Base-by-base conservation (phyloP, 495 filamentous ascomycete species). In the Penicillium maclennaniae region DNA sequence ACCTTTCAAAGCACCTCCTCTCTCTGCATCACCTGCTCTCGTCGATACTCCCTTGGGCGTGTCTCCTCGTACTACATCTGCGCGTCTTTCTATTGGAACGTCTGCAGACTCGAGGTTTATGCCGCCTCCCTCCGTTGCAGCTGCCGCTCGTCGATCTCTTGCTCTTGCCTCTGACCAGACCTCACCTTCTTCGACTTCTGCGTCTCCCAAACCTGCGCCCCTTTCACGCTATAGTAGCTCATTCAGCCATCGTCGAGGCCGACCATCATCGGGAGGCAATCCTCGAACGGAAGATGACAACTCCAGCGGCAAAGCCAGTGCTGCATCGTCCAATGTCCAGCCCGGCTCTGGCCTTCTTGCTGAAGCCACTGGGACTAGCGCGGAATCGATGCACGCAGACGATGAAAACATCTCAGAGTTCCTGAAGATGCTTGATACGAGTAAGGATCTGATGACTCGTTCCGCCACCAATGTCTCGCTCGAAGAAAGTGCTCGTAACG, bases 381-480 rank as follows among this genome's bases (percentile, higher is more conserved):
- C 86, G 0, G 86, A 88, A 17, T 92, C 88, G 0, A 80, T 91
- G 25, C 87, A 87, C 51, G 87, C 85, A 2, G 91, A 96, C 59
- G 90, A 95, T 63, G 91, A 95, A 54, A 88, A 92, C 44, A 93
- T 96, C 27, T 89, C 89, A 0, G 91, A 96, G 31, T 98, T 97
- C 62, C 67, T 97, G 47, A 93, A 92, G 55, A 76, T 88, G 63
- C 79, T 97, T 2, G 91, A 97, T 58, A 79, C 80, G 51, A 84
- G 85, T 60, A 93, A 89, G 63, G 88, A 89, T 49, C 68, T 95
- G 14, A 79, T 86, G 60, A 89, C 84, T 59, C 85, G 89, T 55
- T 72, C 67, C 31, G 71, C 31, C 3, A 12, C 69, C 27, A 71
- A 79, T 38, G 75, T 77, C 40, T 76, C 79, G 19, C 71, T 79